Evolutionary conservation across 371 early-diverging fungal genomes (phyloP), one percentile per base, ranked within the genome.

Genomic region (Circinella umbellata): DNA sequence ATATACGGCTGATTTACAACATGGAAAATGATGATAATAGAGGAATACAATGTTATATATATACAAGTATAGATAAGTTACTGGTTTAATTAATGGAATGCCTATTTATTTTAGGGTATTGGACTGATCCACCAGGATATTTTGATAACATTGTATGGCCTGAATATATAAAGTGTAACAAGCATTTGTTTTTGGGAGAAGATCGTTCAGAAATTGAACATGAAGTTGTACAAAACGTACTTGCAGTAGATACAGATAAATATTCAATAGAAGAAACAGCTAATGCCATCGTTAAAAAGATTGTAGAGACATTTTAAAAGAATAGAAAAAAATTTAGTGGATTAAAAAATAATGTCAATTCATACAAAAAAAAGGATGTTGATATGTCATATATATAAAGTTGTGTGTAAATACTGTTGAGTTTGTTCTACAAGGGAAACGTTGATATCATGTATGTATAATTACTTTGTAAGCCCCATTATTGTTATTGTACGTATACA

Each of bases 91-190:
- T 0, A 27, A 27, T 27, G 27, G 27, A 27, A 27, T 27, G 27
- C 2, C 2, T 27, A 27, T 27, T 27, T 27, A 27, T 27, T 2
- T 14, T 74, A 84, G 91, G 89, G 0, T 89, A 89, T 57, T 93
- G 95, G 95, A 76, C 70, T 0, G 96, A 96, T 76, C 95, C 96
- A n/a, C 94, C 94, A 1, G 87, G 86, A 3, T 96, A 95, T 71
- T 96, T 94, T 81, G 92, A 93, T 66, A 70, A 80, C 3, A 81
- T 94, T 70, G 96, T 96, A 5, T 96, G 94, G 93, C 94, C 95
- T 13, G 85, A 92, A 63, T 94, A 89, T 75, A 49, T 88, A 4
- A 69, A 76, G 35, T 86, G 86, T 73, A 89, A 92, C 70, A 59
- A 68, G 36, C 79, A 73, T 37, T 51, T 74, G 13, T 70, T 79